Evolutionary conservation across 2,329 filamentous ascomycete genomes (phyloP).

Genomic region (Tolypocladium endophyticum): DNA sequence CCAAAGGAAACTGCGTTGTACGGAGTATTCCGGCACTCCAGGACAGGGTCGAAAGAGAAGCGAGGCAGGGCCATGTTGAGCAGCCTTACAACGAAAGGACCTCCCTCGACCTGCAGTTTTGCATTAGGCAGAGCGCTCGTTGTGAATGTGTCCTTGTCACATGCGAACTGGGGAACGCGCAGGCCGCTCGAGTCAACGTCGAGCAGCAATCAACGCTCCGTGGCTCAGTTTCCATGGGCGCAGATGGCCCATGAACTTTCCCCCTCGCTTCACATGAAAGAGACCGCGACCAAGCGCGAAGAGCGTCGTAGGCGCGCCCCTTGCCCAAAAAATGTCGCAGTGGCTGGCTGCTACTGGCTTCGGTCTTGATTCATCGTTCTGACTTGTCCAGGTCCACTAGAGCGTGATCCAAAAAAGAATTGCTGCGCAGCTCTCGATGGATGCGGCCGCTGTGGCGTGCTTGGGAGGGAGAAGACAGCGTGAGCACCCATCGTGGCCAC

Average conservation of each 20-base stretch:
- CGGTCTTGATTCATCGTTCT: not conserved
- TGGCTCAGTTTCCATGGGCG: not conserved
- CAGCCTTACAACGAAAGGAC: not conserved
- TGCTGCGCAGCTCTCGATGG: not conserved
- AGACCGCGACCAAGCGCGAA: not conserved
- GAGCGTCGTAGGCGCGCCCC: not conserved
- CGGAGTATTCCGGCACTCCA: not conserved
- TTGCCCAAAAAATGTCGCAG: not conserved
- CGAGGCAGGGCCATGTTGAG: not conserved
- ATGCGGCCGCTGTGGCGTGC: not conserved
- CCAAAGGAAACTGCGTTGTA: not conserved
- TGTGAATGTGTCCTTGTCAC: not conserved
- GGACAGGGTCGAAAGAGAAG: not conserved
- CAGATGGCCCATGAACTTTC: not conserved
- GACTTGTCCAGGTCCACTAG: not conserved
- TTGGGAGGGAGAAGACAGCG: not conserved
- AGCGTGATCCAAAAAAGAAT: not conserved
- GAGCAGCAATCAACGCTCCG: not conserved
- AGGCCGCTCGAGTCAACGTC: not conserved
- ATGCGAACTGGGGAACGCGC: not conserved
- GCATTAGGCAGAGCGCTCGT: not conserved
- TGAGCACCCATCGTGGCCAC: not conserved
- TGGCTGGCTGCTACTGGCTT: not conserved
- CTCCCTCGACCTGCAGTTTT: not conserved
- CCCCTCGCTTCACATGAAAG: not conserved